These are phyloP conservation scores for Withania somnifera DNA, from an alignment of 305 asterid genomes.

Conservation along the genomic window DNA sequence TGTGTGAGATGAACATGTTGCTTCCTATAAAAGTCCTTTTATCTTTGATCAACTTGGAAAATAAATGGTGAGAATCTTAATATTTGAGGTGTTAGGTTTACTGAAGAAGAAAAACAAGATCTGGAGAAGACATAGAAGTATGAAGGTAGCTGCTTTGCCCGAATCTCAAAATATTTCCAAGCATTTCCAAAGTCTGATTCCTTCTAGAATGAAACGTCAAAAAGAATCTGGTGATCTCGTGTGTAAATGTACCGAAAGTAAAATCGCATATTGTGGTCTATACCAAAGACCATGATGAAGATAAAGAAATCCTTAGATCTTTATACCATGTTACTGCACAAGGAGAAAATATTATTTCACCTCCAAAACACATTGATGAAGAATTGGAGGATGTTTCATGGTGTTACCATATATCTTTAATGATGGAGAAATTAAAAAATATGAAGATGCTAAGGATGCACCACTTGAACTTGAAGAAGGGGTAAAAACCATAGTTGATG, in stretches of 20 bases:
- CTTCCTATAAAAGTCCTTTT: no score
- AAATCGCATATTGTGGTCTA: background rate
- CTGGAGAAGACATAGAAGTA: background rate
- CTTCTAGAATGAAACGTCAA: background rate
- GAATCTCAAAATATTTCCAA: background rate
- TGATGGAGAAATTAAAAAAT: background rate
- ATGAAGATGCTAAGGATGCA: background rate
- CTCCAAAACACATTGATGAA: background rate
- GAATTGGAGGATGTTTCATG: background rate
- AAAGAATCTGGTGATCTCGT: background rate
- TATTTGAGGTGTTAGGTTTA: no score
- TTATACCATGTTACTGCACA: background rate
- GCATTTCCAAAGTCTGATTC: background rate
- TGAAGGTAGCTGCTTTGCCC: background rate
- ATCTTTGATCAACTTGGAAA: no score
- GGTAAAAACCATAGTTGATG: background rate
- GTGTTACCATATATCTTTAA: background rate
- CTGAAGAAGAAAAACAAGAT: no score
- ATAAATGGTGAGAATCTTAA: no score
- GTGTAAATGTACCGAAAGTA: background rate
- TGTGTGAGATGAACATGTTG: no score
- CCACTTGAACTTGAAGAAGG: background rate
- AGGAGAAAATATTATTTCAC: accelerated
- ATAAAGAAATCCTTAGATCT: background rate
- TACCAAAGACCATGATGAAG: background rate